Evolutionary conservation across 1,284 basidiomycete genomes (phyloP).

Genomic region (Boletus calvinii): DNA sequence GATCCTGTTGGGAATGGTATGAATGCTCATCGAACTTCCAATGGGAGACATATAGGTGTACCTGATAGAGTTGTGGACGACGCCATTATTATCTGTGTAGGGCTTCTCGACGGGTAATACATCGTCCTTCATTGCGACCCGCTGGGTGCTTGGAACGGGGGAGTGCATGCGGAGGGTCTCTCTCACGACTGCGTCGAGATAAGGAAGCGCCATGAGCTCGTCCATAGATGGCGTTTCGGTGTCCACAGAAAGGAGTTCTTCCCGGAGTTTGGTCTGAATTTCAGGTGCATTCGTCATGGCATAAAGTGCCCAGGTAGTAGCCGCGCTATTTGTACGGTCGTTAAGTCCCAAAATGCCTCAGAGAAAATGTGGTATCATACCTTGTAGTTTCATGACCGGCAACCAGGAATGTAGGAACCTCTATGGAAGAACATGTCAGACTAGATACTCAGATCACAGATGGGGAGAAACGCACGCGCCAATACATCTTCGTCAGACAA

Average conservation of each 20-base stretch:
- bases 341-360: not conserved
- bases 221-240: constrained; percentile 59
- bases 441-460: too few relatives aligned
- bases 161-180: constrained; percentile 67
- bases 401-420: constrained; percentile 41
- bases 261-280: constrained; percentile 65
- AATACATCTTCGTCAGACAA: constrained; percentile 73
- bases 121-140: constrained; percentile 54
- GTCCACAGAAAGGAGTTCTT: constrained; percentile 55
- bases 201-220: constrained; percentile 55
- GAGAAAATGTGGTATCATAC: constrained; percentile 25
- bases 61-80: constrained; percentile 30
- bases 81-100: constrained; percentile 43
- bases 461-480: constrained; percentile 51
- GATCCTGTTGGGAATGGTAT: constrained; percentile 28
- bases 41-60: not conserved
- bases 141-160: constrained; percentile 56
- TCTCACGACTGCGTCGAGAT: constrained; percentile 64
- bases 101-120: constrained; percentile 55
- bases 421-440: constrained; percentile 18
- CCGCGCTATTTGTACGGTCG: constrained; percentile 37
- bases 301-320: constrained; percentile 61
- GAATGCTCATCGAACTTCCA: not conserved
- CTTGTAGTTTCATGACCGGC: constrained; percentile 81
- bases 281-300: constrained; percentile 55